Percentiles rank a stretch among this genome's conserved stretches.
phyloP scores from a whole-genome alignment of 129 eudicot genomes.

The Solidago caesia region DNA sequence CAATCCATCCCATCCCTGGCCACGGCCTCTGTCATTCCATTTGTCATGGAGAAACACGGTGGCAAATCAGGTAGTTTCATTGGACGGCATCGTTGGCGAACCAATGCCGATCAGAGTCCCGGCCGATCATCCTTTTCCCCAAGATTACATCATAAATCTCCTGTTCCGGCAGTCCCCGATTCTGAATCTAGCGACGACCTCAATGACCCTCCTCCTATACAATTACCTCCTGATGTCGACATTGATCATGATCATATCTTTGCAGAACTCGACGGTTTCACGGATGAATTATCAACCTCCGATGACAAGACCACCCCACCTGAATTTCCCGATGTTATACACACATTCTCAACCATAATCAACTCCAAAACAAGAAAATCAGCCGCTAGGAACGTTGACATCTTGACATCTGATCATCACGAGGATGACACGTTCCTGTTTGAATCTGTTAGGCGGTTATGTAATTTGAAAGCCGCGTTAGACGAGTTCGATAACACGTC shows the following conservation, averaged over 20 bases:
- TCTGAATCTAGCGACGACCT: background rate
- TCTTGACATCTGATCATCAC: background rate
- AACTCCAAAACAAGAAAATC: slow-evolving; percentile 33
- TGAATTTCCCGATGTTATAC: slow-evolving; percentile 34
- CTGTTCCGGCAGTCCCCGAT: background rate
- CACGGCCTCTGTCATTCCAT: too few relatives aligned
- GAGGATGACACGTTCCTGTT: slow-evolving; percentile 41
- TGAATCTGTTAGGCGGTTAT: slow-evolving; percentile 38
- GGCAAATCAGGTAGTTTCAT: slow-evolving; percentile 36
- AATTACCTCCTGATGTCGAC: background rate
- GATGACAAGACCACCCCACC: slow-evolving; percentile 47
- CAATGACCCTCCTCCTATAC: background rate
- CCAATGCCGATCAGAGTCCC: slow-evolving; percentile 22
- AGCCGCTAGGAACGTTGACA: slow-evolving; percentile 23
- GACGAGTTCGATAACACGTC: slow-evolving; percentile 27
- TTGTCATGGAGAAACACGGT: slow-evolving; percentile 24
- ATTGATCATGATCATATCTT: slow-evolving; percentile 29
- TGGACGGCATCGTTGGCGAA: slow-evolving; percentile 36
- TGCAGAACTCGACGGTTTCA: slow-evolving; percentile 41
- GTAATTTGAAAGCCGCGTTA: slow-evolving; percentile 36
- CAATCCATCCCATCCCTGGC: too few relatives aligned
- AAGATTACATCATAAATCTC: slow-evolving; percentile 13
- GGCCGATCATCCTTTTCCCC: slow-evolving; percentile 24
- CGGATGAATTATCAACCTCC: slow-evolving; percentile 24
- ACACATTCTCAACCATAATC: slow-evolving; percentile 39